Percentiles rank a stretch among this genome's conserved stretches.
Evolutionary conservation across 2,329 filamentous ascomycete species (phyloP).

Genomic region (Aureobasidium sp.): DNA sequence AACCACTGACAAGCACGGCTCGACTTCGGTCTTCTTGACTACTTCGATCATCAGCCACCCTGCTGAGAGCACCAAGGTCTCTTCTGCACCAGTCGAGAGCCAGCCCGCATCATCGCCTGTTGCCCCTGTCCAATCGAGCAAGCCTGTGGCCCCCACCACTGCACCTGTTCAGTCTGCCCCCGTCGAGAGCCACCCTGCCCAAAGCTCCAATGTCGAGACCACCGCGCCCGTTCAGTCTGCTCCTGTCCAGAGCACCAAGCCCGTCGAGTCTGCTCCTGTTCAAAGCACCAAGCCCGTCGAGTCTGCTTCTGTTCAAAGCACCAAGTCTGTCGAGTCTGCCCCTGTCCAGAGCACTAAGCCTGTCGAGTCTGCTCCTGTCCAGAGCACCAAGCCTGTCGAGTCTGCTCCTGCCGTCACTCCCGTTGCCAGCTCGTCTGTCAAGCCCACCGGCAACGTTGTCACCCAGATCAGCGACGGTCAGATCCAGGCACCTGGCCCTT

Average conservation of each 20-base stretch:
- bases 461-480: conserved; percentile 15
- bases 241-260: background rate
- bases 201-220: no score
- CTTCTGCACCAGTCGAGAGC: background rate
- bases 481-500: conserved; percentile 11
- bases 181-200: background rate
- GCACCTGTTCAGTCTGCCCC: background rate
- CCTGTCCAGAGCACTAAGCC: background rate
- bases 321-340: background rate
- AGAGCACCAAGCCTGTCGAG: background rate
- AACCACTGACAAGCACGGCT: background rate
- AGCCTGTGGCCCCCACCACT: background rate
- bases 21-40: conserved; percentile 37
- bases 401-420: background rate
- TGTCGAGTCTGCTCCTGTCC: background rate
- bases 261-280: background rate
- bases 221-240: background rate
- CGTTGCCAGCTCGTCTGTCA: background rate
- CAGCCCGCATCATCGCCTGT: background rate
- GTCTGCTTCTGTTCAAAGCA: background rate
- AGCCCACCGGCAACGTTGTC: conserved; percentile 2
- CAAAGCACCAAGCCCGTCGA: background rate
- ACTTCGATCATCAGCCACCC: conserved; percentile 29
- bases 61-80: background rate
- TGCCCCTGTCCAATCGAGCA: background rate